phyloP scores from a whole-genome alignment of 116 monocot genomes.

The Zostera marina region DNA sequence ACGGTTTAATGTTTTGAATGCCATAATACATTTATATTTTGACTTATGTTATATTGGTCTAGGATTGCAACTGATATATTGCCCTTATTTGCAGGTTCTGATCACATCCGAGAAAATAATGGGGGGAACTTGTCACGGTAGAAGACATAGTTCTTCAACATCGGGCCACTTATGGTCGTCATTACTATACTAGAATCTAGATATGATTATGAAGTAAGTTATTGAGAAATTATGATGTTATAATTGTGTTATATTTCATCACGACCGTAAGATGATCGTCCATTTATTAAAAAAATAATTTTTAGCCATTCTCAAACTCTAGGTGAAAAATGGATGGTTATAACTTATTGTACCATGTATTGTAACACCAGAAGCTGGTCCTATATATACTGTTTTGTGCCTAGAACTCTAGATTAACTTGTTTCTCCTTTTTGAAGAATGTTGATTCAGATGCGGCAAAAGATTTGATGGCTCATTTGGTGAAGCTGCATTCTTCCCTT shows the following conservation, averaged over 20 bases:
- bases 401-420: not conserved
- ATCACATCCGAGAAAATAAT: constrained; percentile 99
- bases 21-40: not conserved
- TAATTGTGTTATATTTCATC: no score
- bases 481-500: constrained; percentile 61
- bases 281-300: no score
- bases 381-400: not conserved
- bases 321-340: no score
- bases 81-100: constrained; percentile 45
- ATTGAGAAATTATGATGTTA: no score
- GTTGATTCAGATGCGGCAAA: constrained; percentile 88
- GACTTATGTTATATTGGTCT: not conserved
- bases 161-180: constrained; percentile 93
- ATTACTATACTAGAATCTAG: constrained; percentile 95
- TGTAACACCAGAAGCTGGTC: no score
- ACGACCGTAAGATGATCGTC: no score
- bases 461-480: constrained; percentile 74
- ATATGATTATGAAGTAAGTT: constrained; percentile 89
- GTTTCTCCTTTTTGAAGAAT: constrained; percentile 36
- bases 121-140: constrained; percentile 66
- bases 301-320: no score
- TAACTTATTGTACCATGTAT: no score
- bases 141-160: constrained; percentile 91
- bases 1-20: not conserved
- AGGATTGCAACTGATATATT: not conserved